Evolutionary conservation across 805 yeast species (phyloP).

Genomic region (Teunomyces atbi): DNA sequence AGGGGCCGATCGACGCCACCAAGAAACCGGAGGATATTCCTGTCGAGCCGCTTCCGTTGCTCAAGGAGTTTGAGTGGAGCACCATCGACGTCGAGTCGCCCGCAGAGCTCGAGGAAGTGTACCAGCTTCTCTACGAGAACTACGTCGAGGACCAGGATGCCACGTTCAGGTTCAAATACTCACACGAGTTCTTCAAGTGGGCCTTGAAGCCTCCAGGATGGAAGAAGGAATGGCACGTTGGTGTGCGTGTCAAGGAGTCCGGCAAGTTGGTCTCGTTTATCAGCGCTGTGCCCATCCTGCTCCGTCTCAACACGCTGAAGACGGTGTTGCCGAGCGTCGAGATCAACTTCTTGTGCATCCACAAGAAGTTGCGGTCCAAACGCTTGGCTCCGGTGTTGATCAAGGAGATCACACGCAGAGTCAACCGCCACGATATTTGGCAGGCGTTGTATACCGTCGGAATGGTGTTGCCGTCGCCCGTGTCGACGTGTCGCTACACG

Average conservation of each 20-base stretch:
- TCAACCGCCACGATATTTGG: slow-evolving; percentile 83
- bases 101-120: slow-evolving; percentile 70
- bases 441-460: slow-evolving; percentile 97
- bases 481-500: slow-evolving; percentile 81
- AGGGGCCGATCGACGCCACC: slow-evolving; percentile 75
- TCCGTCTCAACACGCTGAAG: slow-evolving; percentile 55
- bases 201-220: slow-evolving; percentile 94
- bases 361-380: slow-evolving; percentile 89
- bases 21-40: slow-evolving; percentile 75
- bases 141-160: slow-evolving; percentile 95
- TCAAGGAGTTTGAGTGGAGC: slow-evolving; percentile 86
- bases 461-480: slow-evolving; percentile 86
- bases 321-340: slow-evolving; percentile 64
- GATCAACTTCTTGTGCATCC: slow-evolving; percentile 91
- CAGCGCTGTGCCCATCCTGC: slow-evolving; percentile 78
- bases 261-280: slow-evolving; percentile 88
- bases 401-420: slow-evolving; percentile 91
- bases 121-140: slow-evolving; percentile 76
- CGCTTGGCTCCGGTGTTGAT: slow-evolving; percentile 92
- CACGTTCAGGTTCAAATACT: slow-evolving; percentile 86
- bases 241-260: slow-evolving; percentile 79
- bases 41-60: slow-evolving; percentile 64
- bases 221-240: slow-evolving; percentile 85
- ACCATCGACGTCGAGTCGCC: slow-evolving; percentile 60
- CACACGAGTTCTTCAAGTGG: slow-evolving; percentile 83